Evolutionary conservation across 306 rosid species (phyloP), one percentile per base, ranked within the genome.

Genomic region (Lupinus albus): DNA sequence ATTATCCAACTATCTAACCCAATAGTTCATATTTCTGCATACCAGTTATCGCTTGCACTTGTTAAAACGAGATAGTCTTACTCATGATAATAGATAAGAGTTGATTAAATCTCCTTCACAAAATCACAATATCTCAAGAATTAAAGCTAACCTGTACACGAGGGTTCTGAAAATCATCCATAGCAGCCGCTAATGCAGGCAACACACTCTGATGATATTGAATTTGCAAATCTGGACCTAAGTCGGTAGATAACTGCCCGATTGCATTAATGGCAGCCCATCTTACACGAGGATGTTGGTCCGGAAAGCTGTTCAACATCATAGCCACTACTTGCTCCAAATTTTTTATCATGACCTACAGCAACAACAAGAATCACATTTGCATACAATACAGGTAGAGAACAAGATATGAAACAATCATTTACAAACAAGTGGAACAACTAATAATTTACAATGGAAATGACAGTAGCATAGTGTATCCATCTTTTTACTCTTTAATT

Each of bases 191-290:
- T 71, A 94, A 84, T 17, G 97, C 86, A 1, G 99, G 99, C 66
- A 94, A 85, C 72, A 94, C 99, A 69, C 64, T 83, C 48, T 80
- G 91, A 68, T 94, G 99, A 73, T 85, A 88, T 67, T 88, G 86
- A 61, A 81, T 84, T 81, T 94, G 99, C 79, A 94, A 83, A 79
- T 94, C 99, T 2, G 99, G 99, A 41, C 99, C 99, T 89, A 94
- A 76, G 79, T 94, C 99, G 7, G 99, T 90, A 68, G 99, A 94
- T 56, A 94, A 69, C 67, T 94, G 99, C 60, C 99, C 99, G 17
- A 90, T 90, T 30, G 97, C 97, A 86, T 94, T 90, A 57, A 94
- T 94, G 21, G 99, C 99, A 11, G 99, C 97, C 99, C 99, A 94
- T 77, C 99, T 90, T 50, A 94, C 99, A 69, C 97, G 97, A 47